These are phyloP conservation scores for Apostasia ramifera DNA, from an alignment of 106 monocot genomes.

Conservation along the genomic window DNA sequence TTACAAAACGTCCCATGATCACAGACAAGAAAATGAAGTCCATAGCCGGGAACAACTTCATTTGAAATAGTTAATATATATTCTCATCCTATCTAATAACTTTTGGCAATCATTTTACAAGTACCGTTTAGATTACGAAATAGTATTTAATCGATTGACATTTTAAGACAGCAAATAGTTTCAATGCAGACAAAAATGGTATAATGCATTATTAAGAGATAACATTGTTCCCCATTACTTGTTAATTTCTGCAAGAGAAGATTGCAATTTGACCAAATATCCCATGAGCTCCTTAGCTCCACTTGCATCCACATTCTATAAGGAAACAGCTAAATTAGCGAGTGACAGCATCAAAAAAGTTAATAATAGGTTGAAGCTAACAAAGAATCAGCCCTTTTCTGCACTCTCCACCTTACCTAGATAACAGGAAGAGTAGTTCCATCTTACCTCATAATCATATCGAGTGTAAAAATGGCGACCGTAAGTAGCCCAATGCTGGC, in stretches of 20 bases:
- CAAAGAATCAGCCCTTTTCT: too few species aligned
- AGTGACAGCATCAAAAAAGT: neutral
- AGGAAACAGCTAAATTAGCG: slow-evolving; percentile 3
- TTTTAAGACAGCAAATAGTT: too few species aligned
- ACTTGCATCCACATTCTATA: slow-evolving; percentile 87
- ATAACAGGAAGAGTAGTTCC: neutral
- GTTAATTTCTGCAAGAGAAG: slow-evolving; percentile 70
- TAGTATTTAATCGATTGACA: too few species aligned
- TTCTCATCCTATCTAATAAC: too few species aligned
- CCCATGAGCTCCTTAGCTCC: slow-evolving; percentile 93
- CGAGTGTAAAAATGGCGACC: slow-evolving; percentile 98
- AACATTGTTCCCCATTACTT: slow-evolving; percentile 29
- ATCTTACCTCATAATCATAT: slow-evolving; percentile 91
- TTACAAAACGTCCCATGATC: too few species aligned
- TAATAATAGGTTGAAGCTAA: neutral
- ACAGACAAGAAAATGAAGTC: too few species aligned
- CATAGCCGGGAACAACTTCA: too few species aligned
- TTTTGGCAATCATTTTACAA: too few species aligned
- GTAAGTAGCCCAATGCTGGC: slow-evolving; percentile 82
- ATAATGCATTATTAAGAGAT: too few species aligned
- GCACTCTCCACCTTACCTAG: neutral
- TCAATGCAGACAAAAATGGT: too few species aligned
- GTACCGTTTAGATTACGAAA: too few species aligned
- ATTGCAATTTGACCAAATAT: slow-evolving; percentile 60
- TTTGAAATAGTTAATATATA: too few species aligned